These are phyloP conservation scores for Arthroderma uncinatum DNA, from an alignment of 2,329 filamentous ascomycete genomes.

Conservation along the genomic window DNA sequence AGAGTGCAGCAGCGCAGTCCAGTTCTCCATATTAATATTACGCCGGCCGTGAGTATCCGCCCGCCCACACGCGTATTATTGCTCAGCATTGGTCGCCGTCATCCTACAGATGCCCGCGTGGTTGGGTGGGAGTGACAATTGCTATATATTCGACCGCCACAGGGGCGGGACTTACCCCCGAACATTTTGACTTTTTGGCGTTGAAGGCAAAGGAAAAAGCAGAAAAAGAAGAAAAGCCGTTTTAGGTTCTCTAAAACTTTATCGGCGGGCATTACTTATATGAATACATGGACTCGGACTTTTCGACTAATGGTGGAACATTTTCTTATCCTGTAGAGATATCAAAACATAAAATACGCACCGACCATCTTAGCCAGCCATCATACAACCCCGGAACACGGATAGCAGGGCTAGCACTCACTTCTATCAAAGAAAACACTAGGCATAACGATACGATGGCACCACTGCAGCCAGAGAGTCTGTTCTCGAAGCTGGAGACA, in stretches of 20 bases:
- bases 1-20: not conserved
- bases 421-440: not conserved
- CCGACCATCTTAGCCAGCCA: not conserved
- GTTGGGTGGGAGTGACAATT: not conserved
- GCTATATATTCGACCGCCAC: not conserved
- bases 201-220: not conserved
- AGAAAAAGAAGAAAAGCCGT: not conserved
- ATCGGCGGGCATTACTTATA: conserved; percentile 1
- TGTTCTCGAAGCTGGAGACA: conserved; percentile 13
- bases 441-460: conserved; percentile 10
- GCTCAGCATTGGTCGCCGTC: not conserved
- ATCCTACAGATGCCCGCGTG: not conserved
- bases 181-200: not conserved
- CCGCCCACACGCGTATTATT: not conserved
- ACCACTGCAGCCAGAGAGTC: conserved; percentile 14
- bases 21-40: not conserved
- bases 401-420: not conserved
- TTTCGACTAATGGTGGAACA: not conserved
- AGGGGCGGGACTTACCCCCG: not conserved
- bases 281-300: not conserved
- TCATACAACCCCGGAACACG: not conserved
- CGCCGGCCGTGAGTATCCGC: not conserved
- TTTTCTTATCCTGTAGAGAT: not conserved
- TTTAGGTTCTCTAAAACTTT: not conserved
- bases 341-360: not conserved